Conservation (phyloP, 176 grass and related monocot species). For the Cenchrus purpureus region DNA sequence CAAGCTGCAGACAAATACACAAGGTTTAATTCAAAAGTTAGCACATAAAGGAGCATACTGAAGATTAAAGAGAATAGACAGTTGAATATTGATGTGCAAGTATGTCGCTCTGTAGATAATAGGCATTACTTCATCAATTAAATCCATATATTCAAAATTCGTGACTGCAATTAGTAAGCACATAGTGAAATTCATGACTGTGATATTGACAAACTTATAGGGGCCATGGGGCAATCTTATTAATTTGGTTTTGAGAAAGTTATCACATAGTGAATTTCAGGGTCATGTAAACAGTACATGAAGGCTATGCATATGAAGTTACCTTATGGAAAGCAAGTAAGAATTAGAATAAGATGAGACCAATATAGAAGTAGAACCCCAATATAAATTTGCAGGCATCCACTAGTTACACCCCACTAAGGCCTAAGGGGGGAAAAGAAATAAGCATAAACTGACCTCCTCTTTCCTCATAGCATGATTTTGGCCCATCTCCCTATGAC, state of each 20-base stretch:
- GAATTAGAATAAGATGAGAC: background rate
- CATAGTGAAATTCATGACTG: background rate
- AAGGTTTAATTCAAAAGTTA: conserved; percentile 18
- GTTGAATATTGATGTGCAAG: conserved; percentile 8
- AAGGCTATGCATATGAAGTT: background rate
- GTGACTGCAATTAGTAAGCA: background rate
- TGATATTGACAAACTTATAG: background rate
- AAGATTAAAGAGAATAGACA: conserved; percentile 14
- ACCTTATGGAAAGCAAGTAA: conserved; percentile 14
- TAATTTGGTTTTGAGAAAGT: background rate
- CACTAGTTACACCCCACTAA: background rate
- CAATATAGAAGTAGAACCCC: background rate
- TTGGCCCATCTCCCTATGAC: conserved; percentile 54
- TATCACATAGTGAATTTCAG: conserved; percentile 11
- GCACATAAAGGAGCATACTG: background rate
- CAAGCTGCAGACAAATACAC: conserved; percentile 51
- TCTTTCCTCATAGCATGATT: conserved; percentile 49
- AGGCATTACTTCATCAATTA: background rate
- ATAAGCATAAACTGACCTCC: conserved; percentile 55
- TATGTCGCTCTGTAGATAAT: background rate
- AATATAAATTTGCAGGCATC: conserved; percentile 23
- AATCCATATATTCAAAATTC: background rate
- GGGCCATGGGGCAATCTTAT: background rate
- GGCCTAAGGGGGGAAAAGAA: background rate
- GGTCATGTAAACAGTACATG: background rate